Evolutionary conservation across 257 asterid genomes (phyloP).

Genomic region (Primulina tabacum): DNA sequence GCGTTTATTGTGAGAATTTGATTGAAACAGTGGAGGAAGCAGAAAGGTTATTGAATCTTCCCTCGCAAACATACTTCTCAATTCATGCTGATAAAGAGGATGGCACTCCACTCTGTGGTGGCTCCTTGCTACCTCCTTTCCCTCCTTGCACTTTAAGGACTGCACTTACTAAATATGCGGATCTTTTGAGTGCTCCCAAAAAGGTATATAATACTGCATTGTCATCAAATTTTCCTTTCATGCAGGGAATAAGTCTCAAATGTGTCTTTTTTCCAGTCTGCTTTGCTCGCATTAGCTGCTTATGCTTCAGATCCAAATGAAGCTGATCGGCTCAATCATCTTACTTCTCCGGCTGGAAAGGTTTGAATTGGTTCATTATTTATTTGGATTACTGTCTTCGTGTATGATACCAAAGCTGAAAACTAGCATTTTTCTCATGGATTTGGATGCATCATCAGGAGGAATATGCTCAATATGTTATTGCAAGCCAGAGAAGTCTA

Average conservation of each 20-base stretch:
- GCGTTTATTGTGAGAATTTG: slow-evolving; percentile 79
- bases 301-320: slow-evolving; percentile 80
- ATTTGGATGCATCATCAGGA: slow-evolving; percentile 41
- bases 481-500: slow-evolving; percentile 80
- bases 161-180: slow-evolving; percentile 79
- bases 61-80: slow-evolving; percentile 77
- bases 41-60: slow-evolving; percentile 53
- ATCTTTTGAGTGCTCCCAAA: slow-evolving; percentile 84
- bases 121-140: slow-evolving; percentile 79
- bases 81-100: slow-evolving; percentile 74
- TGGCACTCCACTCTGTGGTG: slow-evolving; percentile 73
- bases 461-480: slow-evolving; percentile 77
- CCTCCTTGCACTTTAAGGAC: slow-evolving; percentile 88
- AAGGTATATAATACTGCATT: slow-evolving; percentile 42
- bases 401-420: neutral
- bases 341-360: slow-evolving; percentile 96
- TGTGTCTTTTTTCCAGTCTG: slow-evolving; percentile 49
- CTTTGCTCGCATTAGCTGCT: slow-evolving; percentile 74
- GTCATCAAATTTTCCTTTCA: slow-evolving; percentile 14
- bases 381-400: neutral
- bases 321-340: slow-evolving; percentile 69
- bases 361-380: slow-evolving; percentile 37
- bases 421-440: slow-evolving; percentile 17
- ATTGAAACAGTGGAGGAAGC: slow-evolving; percentile 83
- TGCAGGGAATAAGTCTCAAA: slow-evolving; percentile 17